A percentile compares a stretch with the other conserved stretches of the same genome.
phyloP scores from a whole-genome alignment of 352 stramenopile species.

The Pythium rishiriense region DNA sequence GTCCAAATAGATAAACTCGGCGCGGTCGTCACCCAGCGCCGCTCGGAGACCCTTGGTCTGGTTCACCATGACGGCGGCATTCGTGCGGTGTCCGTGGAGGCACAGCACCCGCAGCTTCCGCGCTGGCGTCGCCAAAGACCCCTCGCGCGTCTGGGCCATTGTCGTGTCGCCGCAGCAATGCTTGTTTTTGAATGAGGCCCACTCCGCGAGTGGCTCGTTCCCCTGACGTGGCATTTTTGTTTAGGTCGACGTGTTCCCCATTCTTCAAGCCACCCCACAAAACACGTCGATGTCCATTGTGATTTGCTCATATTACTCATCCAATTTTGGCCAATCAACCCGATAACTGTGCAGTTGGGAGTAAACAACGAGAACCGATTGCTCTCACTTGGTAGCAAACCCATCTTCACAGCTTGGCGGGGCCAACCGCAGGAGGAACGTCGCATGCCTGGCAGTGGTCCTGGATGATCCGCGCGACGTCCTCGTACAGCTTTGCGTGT shows the following conservation, averaged over 20 bases:
- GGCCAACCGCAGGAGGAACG: neutral
- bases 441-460: slow-evolving; percentile 26
- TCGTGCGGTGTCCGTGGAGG: slow-evolving; percentile 36
- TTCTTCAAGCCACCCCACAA: slow-evolving; percentile 1
- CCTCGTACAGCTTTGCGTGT: slow-evolving; percentile 39
- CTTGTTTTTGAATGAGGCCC: neutral
- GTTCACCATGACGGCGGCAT: slow-evolving; percentile 30
- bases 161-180: neutral
- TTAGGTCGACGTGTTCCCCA: slow-evolving; percentile 5
- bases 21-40: slow-evolving; percentile 23
- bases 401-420: slow-evolving; percentile 10
- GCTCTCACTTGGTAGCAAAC: neutral
- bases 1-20: slow-evolving; percentile 35
- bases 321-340: slow-evolving; percentile 3
- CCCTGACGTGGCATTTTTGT: slow-evolving; percentile 1
- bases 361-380: neutral
- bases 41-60: slow-evolving; percentile 31
- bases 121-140: neutral
- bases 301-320: slow-evolving; percentile 6
- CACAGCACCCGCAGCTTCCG: slow-evolving; percentile 33
- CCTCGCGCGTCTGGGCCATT: neutral
- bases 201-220: neutral
- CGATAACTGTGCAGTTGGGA: neutral
- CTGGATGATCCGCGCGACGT: slow-evolving; percentile 22
- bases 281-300: neutral